Percentiles rank a stretch among this genome's conserved stretches.
Evolutionary conservation across 2,329 filamentous ascomycete genomes (phyloP).

Genomic region (Calonectria montana): DNA sequence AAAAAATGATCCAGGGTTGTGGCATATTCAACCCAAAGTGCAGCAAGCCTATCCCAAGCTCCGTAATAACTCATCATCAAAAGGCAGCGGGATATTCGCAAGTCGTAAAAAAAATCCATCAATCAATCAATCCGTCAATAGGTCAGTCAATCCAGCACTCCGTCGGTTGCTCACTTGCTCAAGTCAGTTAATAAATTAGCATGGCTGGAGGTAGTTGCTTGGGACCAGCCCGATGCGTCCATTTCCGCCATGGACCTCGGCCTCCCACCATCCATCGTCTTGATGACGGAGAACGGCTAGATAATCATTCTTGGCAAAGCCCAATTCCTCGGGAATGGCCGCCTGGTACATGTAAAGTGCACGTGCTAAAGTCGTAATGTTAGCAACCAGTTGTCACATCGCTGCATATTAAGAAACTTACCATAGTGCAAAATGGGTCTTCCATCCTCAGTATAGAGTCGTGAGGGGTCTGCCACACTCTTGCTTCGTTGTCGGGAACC

Average conservation of each 20-base stretch:
- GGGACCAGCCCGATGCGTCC: slow-evolving; percentile 72
- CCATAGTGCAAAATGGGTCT: slow-evolving; percentile 92
- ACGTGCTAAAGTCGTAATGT: slow-evolving; percentile 70
- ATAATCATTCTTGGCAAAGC: slow-evolving; percentile 92
- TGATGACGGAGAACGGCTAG: slow-evolving; percentile 90
- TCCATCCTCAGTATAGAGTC: slow-evolving; percentile 87
- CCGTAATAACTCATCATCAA: slow-evolving; percentile 22
- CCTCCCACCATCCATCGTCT: slow-evolving; percentile 99
- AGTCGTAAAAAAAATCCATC: slow-evolving; percentile 24
- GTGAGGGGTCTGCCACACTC: slow-evolving; percentile 84
- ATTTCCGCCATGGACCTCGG: slow-evolving; percentile 81
- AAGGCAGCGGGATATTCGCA: slow-evolving; percentile 30
- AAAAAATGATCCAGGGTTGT: slow-evolving; percentile 24
- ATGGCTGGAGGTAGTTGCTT: slow-evolving; percentile 74
- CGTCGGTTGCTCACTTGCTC: slow-evolving; percentile 20
- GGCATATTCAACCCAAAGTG: slow-evolving; percentile 13
- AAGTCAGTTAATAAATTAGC: slow-evolving; percentile 45
- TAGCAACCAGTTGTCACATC: slow-evolving; percentile 25
- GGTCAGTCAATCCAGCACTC: slow-evolving; percentile 24
- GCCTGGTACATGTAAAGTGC: slow-evolving; percentile 95
- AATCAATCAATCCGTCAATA: slow-evolving; percentile 10
- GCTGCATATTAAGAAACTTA: slow-evolving; percentile 65
- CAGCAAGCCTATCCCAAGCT: slow-evolving; percentile 26
- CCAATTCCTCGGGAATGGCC: slow-evolving; percentile 93
- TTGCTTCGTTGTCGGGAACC: slow-evolving; percentile 75